Conservation (phyloP, 257 asterid species). For the Henckelia pumila region DNA sequence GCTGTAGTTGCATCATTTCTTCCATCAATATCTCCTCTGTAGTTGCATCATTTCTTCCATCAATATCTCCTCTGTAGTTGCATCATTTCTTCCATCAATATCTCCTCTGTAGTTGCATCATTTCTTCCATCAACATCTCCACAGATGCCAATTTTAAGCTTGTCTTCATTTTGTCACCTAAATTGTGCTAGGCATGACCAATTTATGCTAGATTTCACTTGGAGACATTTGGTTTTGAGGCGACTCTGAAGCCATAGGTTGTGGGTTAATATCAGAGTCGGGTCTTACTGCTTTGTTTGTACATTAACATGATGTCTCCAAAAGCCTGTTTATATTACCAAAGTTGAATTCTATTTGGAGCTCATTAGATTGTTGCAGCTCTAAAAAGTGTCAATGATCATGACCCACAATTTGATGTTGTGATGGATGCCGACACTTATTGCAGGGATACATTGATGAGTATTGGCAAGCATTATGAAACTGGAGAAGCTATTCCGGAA, state of each 20-base stretch:
- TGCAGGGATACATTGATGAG: conserved; percentile 94
- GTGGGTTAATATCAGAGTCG: neutral
- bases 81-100: too few relatives aligned
- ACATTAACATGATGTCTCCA: neutral
- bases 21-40: neutral
- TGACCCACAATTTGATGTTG: conserved; percentile 13
- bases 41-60: too few relatives aligned
- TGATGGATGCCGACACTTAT: conserved; percentile 15
- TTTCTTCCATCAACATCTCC: neutral
- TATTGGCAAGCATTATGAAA: conserved; percentile 95
- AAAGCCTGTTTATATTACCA: neutral
- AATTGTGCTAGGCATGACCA: too few relatives aligned
- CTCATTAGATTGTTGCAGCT: conserved; percentile 2
- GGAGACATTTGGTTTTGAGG: neutral
- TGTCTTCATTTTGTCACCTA: neutral
- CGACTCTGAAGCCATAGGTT: neutral
- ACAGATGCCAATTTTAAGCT: neutral
- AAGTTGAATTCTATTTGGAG: neutral
- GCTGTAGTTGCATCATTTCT: neutral
- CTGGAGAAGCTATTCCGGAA: conserved; percentile 91
- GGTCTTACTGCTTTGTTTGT: neutral
- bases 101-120: neutral
- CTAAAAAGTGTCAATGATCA: neutral
- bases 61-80: neutral
- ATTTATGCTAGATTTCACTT: too few relatives aligned